Conservation (phyloP, 495 filamentous ascomycete species). For the Rostrohypoxylon terebratum region DNA sequence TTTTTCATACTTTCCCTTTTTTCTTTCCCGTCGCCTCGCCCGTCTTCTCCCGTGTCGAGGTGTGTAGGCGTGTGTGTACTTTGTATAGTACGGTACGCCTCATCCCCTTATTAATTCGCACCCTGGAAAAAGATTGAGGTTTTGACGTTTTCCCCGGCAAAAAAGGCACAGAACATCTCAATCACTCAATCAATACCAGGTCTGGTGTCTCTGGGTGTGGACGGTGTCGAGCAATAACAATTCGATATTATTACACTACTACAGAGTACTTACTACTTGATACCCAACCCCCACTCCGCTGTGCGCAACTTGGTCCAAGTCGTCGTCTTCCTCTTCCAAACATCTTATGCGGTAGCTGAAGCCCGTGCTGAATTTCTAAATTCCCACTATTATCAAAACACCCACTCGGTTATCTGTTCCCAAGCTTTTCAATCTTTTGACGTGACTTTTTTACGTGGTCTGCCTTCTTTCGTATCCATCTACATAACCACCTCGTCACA, state of each 20-base stretch:
- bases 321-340: conserved; percentile 30
- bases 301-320: conserved; percentile 42
- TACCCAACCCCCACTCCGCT: conserved; percentile 48
- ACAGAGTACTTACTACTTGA: conserved; percentile 41
- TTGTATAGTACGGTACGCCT: conserved; percentile 1
- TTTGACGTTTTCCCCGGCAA: conserved; percentile 16
- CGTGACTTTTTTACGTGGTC: conserved; percentile 19
- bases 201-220: too few relatives aligned
- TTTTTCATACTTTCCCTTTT: conserved; percentile 22
- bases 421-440: conserved; percentile 12
- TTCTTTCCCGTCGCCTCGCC: conserved; percentile 31
- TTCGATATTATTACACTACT: conserved; percentile 48
- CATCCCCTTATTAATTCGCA: conserved; percentile 26
- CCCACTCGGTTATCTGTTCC: conserved; percentile 19
- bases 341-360: conserved; percentile 35
- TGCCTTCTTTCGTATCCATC: conserved; percentile 2
- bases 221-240: conserved; percentile 38
- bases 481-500: conserved; percentile 18
- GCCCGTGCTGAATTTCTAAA: conserved; percentile 33
- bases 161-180: conserved; percentile 30
- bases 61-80: too few relatives aligned
- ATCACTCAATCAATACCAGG: conserved; percentile 29
- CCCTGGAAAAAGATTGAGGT: conserved; percentile 16
- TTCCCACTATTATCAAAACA: conserved; percentile 32
- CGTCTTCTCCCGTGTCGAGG: conserved; percentile 4